Conservation (phyloP, 805 yeast genomes). For the Teunomyces panamensis region DNA sequence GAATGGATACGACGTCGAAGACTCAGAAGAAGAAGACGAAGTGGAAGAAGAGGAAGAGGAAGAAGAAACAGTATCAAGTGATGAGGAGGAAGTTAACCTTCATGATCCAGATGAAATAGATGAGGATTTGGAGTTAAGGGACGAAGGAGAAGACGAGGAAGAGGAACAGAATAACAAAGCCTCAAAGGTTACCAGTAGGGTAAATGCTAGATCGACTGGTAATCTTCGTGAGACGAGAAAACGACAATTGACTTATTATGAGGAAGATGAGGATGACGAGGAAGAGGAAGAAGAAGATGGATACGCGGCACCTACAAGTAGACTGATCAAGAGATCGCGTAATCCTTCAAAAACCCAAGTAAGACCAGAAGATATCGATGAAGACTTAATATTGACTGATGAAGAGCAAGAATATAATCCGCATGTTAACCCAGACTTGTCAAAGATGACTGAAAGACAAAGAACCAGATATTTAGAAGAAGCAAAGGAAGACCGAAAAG, state of each 20-base stretch:
- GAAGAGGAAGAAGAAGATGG: slow-evolving; percentile 13
- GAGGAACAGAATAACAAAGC: slow-evolving; percentile 24
- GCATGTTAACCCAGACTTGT: slow-evolving; percentile 37
- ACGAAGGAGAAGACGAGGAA: slow-evolving; percentile 24
- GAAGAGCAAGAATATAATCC: slow-evolving; percentile 46
- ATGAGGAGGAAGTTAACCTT: slow-evolving; percentile 28
- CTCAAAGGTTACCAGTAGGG: slow-evolving; percentile 14
- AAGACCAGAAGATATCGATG: slow-evolving; percentile 33
- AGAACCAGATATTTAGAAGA: slow-evolving; percentile 42
- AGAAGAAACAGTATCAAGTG: slow-evolving; percentile 22
- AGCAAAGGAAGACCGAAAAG: slow-evolving; percentile 14
- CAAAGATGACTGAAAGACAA: slow-evolving; percentile 57
- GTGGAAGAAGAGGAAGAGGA: slow-evolving; percentile 21
- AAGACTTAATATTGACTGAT: slow-evolving; percentile 35
- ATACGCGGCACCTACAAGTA: not conserved
- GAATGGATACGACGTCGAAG: slow-evolving; percentile 14
- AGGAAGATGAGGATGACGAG: slow-evolving; percentile 30
- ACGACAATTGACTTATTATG: slow-evolving; percentile 37
- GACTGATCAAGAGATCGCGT: slow-evolving; percentile 4
- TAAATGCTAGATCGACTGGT: slow-evolving; percentile 4
- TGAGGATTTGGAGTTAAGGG: slow-evolving; percentile 33
- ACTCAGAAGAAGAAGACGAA: slow-evolving; percentile 17
- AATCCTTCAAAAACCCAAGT: slow-evolving; percentile 12
- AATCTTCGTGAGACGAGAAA: slow-evolving; percentile 27
- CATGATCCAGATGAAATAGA: slow-evolving; percentile 38